A percentile compares a stretch with the other conserved stretches of the same genome.
phyloP scores from a whole-genome alignment of 1,139 yeast genomes.

The Blastobotrys serpentis region DNA sequence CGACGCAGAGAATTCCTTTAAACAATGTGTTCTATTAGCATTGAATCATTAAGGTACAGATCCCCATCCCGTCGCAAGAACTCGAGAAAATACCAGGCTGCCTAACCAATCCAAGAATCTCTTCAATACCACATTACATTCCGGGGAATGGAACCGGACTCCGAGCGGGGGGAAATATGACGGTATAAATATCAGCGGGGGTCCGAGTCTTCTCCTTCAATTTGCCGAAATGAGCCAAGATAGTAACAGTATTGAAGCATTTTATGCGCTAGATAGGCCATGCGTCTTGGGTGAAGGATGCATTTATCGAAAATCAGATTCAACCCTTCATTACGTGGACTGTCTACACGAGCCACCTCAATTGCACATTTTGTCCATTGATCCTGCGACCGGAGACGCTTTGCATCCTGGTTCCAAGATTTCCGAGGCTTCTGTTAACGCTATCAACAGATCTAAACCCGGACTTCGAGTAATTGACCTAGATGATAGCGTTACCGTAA shows the following conservation, averaged over 20 bases:
- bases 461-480: conserved; percentile 31
- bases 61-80: too few species aligned
- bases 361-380: conserved; percentile 29
- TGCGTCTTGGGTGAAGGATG: conserved; percentile 32
- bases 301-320: conserved; percentile 30
- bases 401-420: conserved; percentile 19
- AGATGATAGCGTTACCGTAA: conserved; percentile 33
- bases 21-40: too few species aligned
- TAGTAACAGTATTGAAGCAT: conserved; percentile 17
- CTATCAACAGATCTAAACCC: conserved; percentile 21
- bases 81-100: too few species aligned
- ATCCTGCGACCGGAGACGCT: conserved; percentile 27
- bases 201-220: background rate
- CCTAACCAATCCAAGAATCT: too few species aligned
- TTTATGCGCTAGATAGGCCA: conserved; percentile 24
- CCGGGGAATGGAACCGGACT: too few species aligned
- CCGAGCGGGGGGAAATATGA: too few species aligned
- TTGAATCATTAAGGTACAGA: too few species aligned
- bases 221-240: too few species aligned
- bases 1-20: too few species aligned
- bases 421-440: conserved; percentile 16
- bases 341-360: conserved; percentile 30
- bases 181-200: background rate
- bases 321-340: conserved; percentile 34
- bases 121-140: too few species aligned